These are phyloP conservation scores for Ascosphaera apis DNA, from an alignment of 2,329 filamentous ascomycete genomes.

Conservation along the genomic window DNA sequence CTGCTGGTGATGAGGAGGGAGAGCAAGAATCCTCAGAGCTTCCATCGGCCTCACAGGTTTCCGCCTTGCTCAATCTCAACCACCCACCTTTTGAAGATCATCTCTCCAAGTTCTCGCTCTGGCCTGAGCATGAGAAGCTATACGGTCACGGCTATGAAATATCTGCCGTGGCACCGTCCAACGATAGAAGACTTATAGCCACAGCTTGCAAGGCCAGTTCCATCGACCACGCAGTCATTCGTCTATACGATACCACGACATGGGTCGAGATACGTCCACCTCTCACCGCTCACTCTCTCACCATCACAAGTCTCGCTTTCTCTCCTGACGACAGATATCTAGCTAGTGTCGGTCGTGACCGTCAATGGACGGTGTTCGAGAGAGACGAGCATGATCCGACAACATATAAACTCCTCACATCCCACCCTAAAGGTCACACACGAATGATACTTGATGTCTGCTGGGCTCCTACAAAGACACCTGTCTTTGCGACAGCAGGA, in stretches of 20 bases:
- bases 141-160: conserved; percentile 98
- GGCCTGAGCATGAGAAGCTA: conserved; percentile 88
- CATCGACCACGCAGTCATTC: conserved; percentile 80
- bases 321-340: conserved; percentile 49
- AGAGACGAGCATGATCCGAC: conserved; percentile 18
- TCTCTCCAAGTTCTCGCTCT: conserved; percentile 71
- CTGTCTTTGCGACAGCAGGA: conserved; percentile 63
- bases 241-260: conserved; percentile 62
- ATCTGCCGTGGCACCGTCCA: conserved; percentile 57
- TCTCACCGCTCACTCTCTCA: conserved; percentile 65
- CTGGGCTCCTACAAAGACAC: conserved; percentile 40
- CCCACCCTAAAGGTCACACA: conserved; percentile 65
- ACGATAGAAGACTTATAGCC: conserved; percentile 54
- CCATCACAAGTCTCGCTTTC: conserved; percentile 63
- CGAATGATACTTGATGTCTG: conserved; percentile 79
- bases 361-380: conserved; percentile 72
- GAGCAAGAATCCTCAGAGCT: conserved; percentile 6
- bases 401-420: conserved; percentile 34
- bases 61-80: conserved; percentile 37
- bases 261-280: conserved; percentile 79
- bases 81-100: conserved; percentile 77
- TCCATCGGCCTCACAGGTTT: conserved; percentile 15
- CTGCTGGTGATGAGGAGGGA: conserved; percentile 21
- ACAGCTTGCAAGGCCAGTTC: conserved; percentile 87
- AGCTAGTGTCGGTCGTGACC: conserved; percentile 72